These are phyloP conservation scores for Plectosphaerella cucumerina DNA, from an alignment of 2,329 filamentous ascomycete genomes.

Conservation along the genomic window DNA sequence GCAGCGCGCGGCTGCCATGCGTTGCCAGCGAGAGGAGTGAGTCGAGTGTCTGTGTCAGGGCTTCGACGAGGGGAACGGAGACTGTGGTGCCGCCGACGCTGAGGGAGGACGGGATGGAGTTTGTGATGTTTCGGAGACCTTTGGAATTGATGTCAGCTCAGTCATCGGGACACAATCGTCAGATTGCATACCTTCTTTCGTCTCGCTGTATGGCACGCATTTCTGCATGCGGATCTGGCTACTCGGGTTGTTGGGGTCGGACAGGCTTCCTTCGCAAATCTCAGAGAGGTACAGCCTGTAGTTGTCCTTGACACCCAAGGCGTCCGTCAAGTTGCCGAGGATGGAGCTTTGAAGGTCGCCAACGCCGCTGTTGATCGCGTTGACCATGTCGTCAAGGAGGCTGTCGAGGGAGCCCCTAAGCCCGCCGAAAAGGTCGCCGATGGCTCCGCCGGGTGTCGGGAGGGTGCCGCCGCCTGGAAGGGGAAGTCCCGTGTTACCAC, in stretches of 20 bases:
- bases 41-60: slow-evolving; percentile 10
- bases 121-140: slow-evolving; percentile 16
- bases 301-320: slow-evolving; percentile 14
- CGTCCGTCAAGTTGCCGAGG: slow-evolving; percentile 14
- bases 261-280: slow-evolving; percentile 16
- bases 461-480: neutral
- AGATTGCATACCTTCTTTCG: slow-evolving; percentile 3
- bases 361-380: slow-evolving; percentile 10
- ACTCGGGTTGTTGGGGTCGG: slow-evolving; percentile 4
- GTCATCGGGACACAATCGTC: neutral
- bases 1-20: slow-evolving; percentile 11
- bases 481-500: slow-evolving; percentile 4
- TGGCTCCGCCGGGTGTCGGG: slow-evolving; percentile 1
- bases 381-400: slow-evolving; percentile 13
- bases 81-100: slow-evolving; percentile 15
- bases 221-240: slow-evolving; percentile 7
- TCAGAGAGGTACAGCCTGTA: slow-evolving; percentile 16
- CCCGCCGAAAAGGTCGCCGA: slow-evolving; percentile 6
- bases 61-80: slow-evolving; percentile 14
- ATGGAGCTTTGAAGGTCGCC: slow-evolving; percentile 17
- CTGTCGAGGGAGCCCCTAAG: slow-evolving; percentile 11
- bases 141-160: neutral
- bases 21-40: slow-evolving; percentile 10
- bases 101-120: slow-evolving; percentile 16
- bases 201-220: slow-evolving; percentile 11